Base-by-base conservation (phyloP, 805 yeast species). In the Wickerhamiella shivajii region DNA sequence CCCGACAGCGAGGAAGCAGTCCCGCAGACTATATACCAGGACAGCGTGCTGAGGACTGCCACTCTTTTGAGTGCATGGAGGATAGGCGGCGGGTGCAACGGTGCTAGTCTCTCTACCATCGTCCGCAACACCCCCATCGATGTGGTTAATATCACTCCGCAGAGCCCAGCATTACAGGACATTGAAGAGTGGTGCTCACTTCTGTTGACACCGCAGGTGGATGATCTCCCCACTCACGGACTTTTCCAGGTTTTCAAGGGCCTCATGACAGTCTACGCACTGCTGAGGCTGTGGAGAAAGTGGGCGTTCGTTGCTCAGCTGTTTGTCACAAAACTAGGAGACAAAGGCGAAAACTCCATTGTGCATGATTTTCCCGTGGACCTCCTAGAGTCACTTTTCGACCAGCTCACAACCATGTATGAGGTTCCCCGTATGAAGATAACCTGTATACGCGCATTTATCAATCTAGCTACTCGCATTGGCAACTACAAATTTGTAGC, bases 21-120 rank as follows among this genome's bases (percentile, higher is more conserved):
- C 0, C 96, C 97, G 0, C 87, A 75, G 39, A 54, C 77, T 1
- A 84, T 84, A 0, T 78, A 72, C 42, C 71, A 77, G 27, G 94
- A 83, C 42, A 63, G 76, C 2, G 59, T 78, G 2, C 43, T 84
- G 20, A 63, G 95, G 39, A 67, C 64, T 33, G 56, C 74, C 15
- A 71, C 71, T 36, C 64, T 79, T 33, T 66, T 77, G 65, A 63
- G 75, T 2, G 51, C 61, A 7, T 51, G 72, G 4, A 63, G 63
- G 40, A 48, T 64, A 2, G 67, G 69, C 21, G 69, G 69, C 6
- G 67, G 66, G 4, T 53, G 74, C 39, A 61, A 63, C 15, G 45
- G 53, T 1, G 50, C 50, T 0, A 57, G 65, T 1, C 49, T 71
- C 21, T 58, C 63, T 5, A 52, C 61, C 10, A 55, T 75, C 4